Base-by-base conservation (phyloP, 2,329 filamentous ascomycete genomes). In the Dactylellina haptotyla region DNA sequence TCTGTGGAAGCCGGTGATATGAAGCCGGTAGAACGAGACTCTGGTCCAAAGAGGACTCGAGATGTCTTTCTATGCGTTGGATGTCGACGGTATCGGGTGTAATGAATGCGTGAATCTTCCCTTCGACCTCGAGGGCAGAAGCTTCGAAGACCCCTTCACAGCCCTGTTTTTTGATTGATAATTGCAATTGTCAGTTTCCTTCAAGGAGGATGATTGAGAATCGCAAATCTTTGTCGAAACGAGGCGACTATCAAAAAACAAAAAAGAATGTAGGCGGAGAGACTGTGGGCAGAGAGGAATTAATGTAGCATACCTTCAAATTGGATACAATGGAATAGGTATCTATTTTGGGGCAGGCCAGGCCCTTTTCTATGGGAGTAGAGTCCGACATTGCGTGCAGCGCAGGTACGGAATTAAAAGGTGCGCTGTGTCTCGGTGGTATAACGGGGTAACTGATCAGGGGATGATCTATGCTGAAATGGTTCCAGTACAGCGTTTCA, bases 181-280 rank as follows among this genome's bases (percentile, higher is more conserved):
- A 61, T 51, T 41, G 28, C 18, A 51, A 32, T 3, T 46, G 37
- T 65, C 54, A 72, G 67, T 72, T 41, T 61, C 43, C 41, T 72
- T 58, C 45, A 32, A 53, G 37, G 12, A 53, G 50, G 46, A 64
- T 41, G 16, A 59, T 67, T 67, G 46, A 20, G 34, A 46, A 50
- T 39, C 57, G 67, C 58, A 72, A 59, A 72, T 72, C 67, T 63
- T 62, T 65, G 54, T 71, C 59, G 48, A 69, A 69, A 62, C 20
- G 28, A 28, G 34, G 41, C 16, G 32, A 16, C 12, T 53, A 20
- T 54, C 45, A n/a, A 59, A 69, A 70, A 69, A 43, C 26, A 57
- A 70, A 72, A 66, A 30, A 65, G 43, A 51, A 46, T 41, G 18
- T 64, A 58, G 41, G 58, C 39, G 41, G 53, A 57, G 46, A 25